Evolutionary conservation across 75 land plant species (phyloP), one percentile per base, ranked within the genome.

Genomic region (Pinus tabuliformis): DNA sequence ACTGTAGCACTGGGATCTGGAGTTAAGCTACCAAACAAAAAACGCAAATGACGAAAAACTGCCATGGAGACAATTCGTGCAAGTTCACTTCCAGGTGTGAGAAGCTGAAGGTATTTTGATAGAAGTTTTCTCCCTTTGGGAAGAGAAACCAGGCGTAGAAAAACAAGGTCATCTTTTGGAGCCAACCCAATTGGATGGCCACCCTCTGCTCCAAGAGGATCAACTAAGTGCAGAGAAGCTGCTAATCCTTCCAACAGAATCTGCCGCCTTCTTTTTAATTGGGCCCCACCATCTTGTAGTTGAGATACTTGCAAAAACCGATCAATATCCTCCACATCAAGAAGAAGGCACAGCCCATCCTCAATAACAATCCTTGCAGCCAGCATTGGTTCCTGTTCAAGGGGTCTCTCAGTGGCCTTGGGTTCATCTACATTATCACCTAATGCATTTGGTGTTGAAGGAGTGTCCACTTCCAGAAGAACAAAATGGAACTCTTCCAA

Each of bases 291-390:
- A 92, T 96, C 99, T 63, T 86, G 93, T 24, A 82, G 86, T 57
- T 83, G 95, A 76, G 72, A 83, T 30, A 83, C 83, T 73, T 89
- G 88, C 75, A 97, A 63, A 21, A 89, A 57, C 22, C 99, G 83
- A 65, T 97, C 99, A 79, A 97, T 91, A 83, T 95, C 98, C 78
- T 93, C 98, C 5, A 95, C 94, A 86, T 95, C 98, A 73, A 95
- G 90, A 11, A 95, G 87, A 16, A 93, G 88, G 76, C 91, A 89
- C 36, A 91, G 76, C 16, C 94, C 94, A 85, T 95, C 98, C 81
- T 95, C 98, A 56, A 95, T 91, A 15, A 88, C 84, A 58, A 95
- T 89, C 73, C 97, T 84, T 0, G 97, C 98, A 66, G 94, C 98
- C 28, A 95, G 84, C 94, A 95, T 85, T 17, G 98, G 96, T 75